phyloP scores from a whole-genome alignment of 2,329 filamentous ascomycete genomes.

The Hymenoscyphus occultus region DNA sequence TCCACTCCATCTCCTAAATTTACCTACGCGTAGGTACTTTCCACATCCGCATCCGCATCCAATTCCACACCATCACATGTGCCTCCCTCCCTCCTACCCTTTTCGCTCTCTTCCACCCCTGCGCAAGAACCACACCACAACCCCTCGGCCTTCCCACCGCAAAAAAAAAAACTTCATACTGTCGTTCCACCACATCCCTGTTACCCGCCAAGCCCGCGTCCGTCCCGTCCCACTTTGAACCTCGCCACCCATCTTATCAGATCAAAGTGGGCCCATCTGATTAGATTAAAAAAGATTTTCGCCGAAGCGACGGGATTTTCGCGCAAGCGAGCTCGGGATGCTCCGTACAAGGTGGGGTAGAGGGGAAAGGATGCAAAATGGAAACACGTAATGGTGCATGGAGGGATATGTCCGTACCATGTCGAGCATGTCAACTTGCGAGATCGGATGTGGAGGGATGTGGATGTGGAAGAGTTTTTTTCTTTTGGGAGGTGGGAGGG shows the following conservation, averaged over 20 bases:
- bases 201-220: too few species aligned
- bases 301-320: too few species aligned
- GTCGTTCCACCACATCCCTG: background rate
- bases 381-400: too few species aligned
- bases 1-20: too few species aligned
- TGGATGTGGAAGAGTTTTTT: background rate
- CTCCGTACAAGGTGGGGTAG: background rate
- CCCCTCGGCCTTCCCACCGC: background rate
- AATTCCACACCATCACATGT: background rate
- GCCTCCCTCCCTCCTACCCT: background rate
- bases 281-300: background rate
- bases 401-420: too few species aligned
- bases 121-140: too few species aligned
- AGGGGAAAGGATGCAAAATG: background rate
- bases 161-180: background rate
- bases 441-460: background rate
- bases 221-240: background rate
- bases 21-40: too few species aligned
- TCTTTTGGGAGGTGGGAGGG: background rate
- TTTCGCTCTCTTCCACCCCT: background rate
- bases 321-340: background rate
- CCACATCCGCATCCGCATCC: background rate
- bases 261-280: constrained; percentile 1
- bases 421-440: background rate
- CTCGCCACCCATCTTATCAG: constrained; percentile 5